A percentile compares a stretch with the other conserved stretches of the same genome.
Evolutionary conservation across 73 alveolate species (phyloP).

Genomic region (Paramecium sexaurelia): DNA sequence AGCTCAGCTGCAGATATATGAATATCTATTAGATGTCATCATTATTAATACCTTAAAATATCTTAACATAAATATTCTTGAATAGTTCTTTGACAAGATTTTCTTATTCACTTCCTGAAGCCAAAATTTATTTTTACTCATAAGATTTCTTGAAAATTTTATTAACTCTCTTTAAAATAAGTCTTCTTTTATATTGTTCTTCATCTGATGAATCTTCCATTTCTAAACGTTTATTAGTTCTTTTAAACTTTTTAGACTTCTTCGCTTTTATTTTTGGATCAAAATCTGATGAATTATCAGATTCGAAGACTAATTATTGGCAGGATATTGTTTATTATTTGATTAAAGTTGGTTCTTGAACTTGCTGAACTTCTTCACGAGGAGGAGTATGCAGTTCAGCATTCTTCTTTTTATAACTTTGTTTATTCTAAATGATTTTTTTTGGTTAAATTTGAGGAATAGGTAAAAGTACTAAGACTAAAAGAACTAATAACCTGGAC

Average conservation of each 20-base stretch:
- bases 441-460: neutral
- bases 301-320: constrained; percentile 31
- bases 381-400: constrained; percentile 19
- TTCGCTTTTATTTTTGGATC: constrained; percentile 18
- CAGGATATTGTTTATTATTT: constrained; percentile 22
- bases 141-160: constrained; percentile 44
- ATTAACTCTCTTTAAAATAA: constrained; percentile 25
- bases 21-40: neutral
- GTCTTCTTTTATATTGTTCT: neutral
- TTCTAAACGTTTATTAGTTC: neutral
- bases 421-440: neutral
- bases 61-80: constrained; percentile 25
- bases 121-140: constrained; percentile 21
- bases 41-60: neutral
- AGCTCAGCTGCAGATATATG: neutral
- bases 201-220: constrained; percentile 30
- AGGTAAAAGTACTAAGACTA: neutral
- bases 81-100: constrained; percentile 18
- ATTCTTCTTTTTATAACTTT: constrained; percentile 16
- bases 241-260: neutral
- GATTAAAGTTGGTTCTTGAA: constrained; percentile 11
- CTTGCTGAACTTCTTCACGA: neutral
- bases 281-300: constrained; percentile 40
- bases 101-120: constrained; percentile 38
- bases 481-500: neutral